A percentile compares a stretch with the other conserved stretches of the same genome.
phyloP scores from a whole-genome alignment of 2,329 filamentous ascomycete genomes.

The Ustilaginoidea virens region DNA sequence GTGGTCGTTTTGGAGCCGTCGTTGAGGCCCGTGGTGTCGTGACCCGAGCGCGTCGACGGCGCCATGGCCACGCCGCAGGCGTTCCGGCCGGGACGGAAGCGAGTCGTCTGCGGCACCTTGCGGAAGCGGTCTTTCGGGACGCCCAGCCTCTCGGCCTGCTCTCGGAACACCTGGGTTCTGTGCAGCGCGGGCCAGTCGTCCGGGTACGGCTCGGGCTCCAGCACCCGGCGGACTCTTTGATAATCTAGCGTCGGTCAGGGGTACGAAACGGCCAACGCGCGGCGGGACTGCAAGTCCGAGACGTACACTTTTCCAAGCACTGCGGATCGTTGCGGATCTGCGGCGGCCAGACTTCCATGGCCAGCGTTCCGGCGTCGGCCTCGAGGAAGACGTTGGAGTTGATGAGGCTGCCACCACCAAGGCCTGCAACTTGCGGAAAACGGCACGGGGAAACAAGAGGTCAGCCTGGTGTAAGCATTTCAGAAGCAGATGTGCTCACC shows the following conservation, averaged over 20 bases:
- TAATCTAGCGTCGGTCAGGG: no score
- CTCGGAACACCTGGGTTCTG: constrained; percentile 41
- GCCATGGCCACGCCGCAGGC: constrained; percentile 49
- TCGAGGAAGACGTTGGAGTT: constrained; percentile 54
- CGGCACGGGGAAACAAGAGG: no score
- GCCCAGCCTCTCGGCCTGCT: constrained; percentile 37
- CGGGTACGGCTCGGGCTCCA: constrained; percentile 45
- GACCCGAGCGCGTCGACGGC: constrained; percentile 41
- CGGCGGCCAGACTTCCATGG: constrained; percentile 40
- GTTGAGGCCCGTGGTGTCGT: constrained; percentile 49
- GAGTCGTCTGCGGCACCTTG: constrained; percentile 44
- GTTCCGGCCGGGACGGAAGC: constrained; percentile 45
- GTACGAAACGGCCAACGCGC: no score
- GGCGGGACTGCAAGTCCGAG: background rate
- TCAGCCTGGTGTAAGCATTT: no score
- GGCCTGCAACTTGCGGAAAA: constrained; percentile 21
- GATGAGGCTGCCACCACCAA: constrained; percentile 50
- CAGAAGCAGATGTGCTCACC: constrained; percentile 16
- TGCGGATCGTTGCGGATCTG: constrained; percentile 30
- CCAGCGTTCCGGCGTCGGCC: constrained; percentile 37
- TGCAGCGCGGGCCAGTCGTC: constrained; percentile 37
- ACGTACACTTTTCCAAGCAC: constrained; percentile 33
- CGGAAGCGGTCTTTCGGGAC: constrained; percentile 37
- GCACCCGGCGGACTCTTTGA: constrained; percentile 33
- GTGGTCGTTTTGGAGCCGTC: constrained; percentile 54